Conservation (phyloP, 2,329 filamentous ascomycete genomes). For the Verticillium klebahnii region DNA sequence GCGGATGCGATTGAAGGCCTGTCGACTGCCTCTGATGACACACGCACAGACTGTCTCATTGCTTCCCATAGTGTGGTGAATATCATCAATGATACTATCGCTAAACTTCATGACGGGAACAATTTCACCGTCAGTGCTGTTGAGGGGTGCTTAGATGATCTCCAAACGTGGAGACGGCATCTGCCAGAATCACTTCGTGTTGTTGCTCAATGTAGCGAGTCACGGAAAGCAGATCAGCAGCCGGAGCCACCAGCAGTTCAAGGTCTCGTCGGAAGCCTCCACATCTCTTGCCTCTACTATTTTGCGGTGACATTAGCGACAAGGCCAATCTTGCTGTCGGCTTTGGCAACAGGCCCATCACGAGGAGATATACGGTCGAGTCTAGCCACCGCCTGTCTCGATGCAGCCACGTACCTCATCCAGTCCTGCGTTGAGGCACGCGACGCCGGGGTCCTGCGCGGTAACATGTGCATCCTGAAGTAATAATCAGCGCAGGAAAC, state of each 20-base stretch:
- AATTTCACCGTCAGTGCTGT: constrained; percentile 25
- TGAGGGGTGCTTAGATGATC: constrained; percentile 33
- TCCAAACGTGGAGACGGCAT: constrained; percentile 39
- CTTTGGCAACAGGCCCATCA: constrained; percentile 33
- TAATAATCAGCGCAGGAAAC: constrained; percentile 21
- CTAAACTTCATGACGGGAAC: constrained; percentile 36
- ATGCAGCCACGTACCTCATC: constrained; percentile 50
- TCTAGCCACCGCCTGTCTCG: constrained; percentile 49
- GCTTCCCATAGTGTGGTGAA: constrained; percentile 36
- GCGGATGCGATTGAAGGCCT: constrained; percentile 19
- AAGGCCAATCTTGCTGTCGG: constrained; percentile 42
- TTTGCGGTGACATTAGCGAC: constrained; percentile 55
- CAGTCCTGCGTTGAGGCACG: constrained; percentile 47
- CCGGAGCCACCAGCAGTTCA: constrained; percentile 10
- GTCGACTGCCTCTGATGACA: constrained; percentile 13
- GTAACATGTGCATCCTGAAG: constrained; percentile 57
- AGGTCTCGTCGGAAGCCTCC: constrained; percentile 42
- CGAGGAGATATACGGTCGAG: constrained; percentile 23
- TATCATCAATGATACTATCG: constrained; percentile 39
- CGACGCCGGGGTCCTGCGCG: constrained; percentile 36
- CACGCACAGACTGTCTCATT: constrained; percentile 25
- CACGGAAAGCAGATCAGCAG: background rate
- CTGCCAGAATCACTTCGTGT: constrained; percentile 30
- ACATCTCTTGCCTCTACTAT: constrained; percentile 54
- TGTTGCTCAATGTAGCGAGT: background rate